Percentiles rank a stretch among this genome's conserved stretches.
These are phyloP conservation scores for Diaporthe batatas DNA, from an alignment of 2,329 filamentous ascomycete genomes.

Conservation along the genomic window DNA sequence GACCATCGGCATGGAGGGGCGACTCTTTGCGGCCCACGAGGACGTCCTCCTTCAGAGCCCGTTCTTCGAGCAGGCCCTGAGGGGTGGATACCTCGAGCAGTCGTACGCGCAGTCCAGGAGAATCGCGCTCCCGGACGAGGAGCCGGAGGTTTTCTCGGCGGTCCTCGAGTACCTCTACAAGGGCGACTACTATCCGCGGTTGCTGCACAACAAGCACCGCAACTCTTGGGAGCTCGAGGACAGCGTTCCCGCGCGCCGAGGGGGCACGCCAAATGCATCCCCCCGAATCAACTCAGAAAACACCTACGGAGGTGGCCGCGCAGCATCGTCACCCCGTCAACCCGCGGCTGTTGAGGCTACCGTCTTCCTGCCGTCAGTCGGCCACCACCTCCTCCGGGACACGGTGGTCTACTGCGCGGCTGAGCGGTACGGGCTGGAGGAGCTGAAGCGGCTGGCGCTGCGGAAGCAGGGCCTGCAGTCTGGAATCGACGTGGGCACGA, in stretches of 20 bases:
- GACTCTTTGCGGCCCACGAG: constrained; percentile 95
- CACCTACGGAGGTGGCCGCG: constrained; percentile 54
- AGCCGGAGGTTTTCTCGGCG: constrained; percentile 93
- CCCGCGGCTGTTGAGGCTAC: constrained; percentile 78
- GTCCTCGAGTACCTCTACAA: constrained; percentile 98
- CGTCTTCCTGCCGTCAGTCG: constrained; percentile 80
- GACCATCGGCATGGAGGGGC: constrained; percentile 84
- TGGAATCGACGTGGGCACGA: constrained; percentile 91
- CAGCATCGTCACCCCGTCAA: constrained; percentile 64
- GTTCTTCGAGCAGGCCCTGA: constrained; percentile 82
- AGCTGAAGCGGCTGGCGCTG: constrained; percentile 90
- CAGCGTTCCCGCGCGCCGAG: constrained; percentile 55
- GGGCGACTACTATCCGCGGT: constrained; percentile 92
- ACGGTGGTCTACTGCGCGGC: constrained; percentile 95
- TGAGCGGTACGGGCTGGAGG: constrained; percentile 90
- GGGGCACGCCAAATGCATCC: constrained; percentile 60
- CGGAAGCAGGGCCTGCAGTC: constrained; percentile 95
- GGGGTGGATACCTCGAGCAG: constrained; percentile 77
- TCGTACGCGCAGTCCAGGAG: constrained; percentile 75
- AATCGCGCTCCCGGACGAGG: constrained; percentile 79
- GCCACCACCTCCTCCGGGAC: constrained; percentile 86
- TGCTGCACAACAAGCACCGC: constrained; percentile 87
- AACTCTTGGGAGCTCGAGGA: constrained; percentile 93
- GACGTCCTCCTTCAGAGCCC: constrained; percentile 89
- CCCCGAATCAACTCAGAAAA: constrained; percentile 62